Percentiles rank a stretch among this genome's conserved stretches.
Conservation (phyloP, 2,329 filamentous ascomycete genomes). For the Epichloe brachyelytri region DNA sequence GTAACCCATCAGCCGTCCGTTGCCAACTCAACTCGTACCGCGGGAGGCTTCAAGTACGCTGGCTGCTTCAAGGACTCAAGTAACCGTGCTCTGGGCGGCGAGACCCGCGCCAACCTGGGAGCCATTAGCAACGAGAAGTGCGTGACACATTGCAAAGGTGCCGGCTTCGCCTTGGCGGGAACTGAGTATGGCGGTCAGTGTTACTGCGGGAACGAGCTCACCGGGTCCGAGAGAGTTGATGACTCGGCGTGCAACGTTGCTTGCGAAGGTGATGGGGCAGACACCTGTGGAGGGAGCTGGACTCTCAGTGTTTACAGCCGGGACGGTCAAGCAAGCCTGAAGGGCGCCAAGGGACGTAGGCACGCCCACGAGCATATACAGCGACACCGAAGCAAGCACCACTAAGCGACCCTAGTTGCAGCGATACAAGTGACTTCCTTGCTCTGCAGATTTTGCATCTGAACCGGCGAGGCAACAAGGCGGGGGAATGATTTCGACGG, state of each 20-base stretch:
- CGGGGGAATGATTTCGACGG: background rate
- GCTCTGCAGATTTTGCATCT: background rate
- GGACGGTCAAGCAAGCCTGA: slow-evolving; percentile 18
- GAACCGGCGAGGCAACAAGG: background rate
- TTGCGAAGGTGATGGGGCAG: slow-evolving; percentile 33
- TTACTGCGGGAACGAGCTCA: slow-evolving; percentile 31
- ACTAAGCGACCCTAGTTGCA: slow-evolving; percentile 7
- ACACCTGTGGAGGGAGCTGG: slow-evolving; percentile 38
- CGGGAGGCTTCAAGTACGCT: slow-evolving; percentile 23
- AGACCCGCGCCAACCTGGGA: slow-evolving; percentile 28
- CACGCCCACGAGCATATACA: slow-evolving; percentile 24
- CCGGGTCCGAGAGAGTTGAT: slow-evolving; percentile 26
- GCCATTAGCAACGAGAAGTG: slow-evolving; percentile 32
- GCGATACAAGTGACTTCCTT: background rate
- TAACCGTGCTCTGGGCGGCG: slow-evolving; percentile 25
- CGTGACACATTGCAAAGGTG: slow-evolving; percentile 31
- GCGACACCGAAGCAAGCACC: slow-evolving; percentile 20
- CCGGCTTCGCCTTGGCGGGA: slow-evolving; percentile 32
- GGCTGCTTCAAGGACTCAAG: slow-evolving; percentile 30
- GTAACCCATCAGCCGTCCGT: slow-evolving; percentile 3
- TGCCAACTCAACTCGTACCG: slow-evolving; percentile 8
- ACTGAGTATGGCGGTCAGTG: slow-evolving; percentile 40
- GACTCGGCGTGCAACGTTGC: slow-evolving; percentile 28
- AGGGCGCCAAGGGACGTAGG: slow-evolving; percentile 19
- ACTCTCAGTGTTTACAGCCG: slow-evolving; percentile 32